These are phyloP conservation scores for Colletotrichum horii DNA, from an alignment of 2,329 filamentous ascomycete genomes.

Conservation along the genomic window DNA sequence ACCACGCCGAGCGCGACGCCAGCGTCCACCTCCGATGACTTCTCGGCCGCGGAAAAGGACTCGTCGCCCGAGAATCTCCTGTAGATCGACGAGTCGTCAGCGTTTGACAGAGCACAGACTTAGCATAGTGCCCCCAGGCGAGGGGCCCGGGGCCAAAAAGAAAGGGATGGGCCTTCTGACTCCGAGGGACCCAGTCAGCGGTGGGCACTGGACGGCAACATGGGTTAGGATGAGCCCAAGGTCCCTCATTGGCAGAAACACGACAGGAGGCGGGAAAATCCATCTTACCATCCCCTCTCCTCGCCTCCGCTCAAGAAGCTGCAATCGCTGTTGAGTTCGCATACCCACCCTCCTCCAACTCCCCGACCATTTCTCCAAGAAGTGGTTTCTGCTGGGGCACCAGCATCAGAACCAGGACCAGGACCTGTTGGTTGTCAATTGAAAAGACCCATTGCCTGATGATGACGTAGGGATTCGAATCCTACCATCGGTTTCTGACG, in stretches of 20 bases:
- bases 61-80: conserved; percentile 25
- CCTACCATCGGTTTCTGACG: not conserved
- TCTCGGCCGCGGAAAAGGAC: conserved; percentile 17
- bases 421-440: conserved; percentile 20
- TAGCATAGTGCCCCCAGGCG: not conserved
- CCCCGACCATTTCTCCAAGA: conserved; percentile 65
- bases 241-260: conserved; percentile 1
- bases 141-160: not conserved
- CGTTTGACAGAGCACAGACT: not conserved
- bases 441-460: not conserved
- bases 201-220: not conserved
- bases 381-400: conserved; percentile 26
- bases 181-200: not conserved
- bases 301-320: conserved; percentile 79
- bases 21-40: conserved; percentile 19
- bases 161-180: not conserved
- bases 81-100: conserved; percentile 4
- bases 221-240: not conserved
- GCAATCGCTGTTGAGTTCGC: conserved; percentile 82
- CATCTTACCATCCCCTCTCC: conserved; percentile 83
- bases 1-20: conserved; percentile 24
- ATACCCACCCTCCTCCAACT: conserved; percentile 80
- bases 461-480: conserved; percentile 17
- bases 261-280: conserved; percentile 7
- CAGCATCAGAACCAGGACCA: not conserved